Percentiles rank a stretch among this genome's conserved stretches.
Evolutionary conservation across 768 basidiomycete genomes (phyloP).

Genomic region (Naganishia vaughanmartiniae): DNA sequence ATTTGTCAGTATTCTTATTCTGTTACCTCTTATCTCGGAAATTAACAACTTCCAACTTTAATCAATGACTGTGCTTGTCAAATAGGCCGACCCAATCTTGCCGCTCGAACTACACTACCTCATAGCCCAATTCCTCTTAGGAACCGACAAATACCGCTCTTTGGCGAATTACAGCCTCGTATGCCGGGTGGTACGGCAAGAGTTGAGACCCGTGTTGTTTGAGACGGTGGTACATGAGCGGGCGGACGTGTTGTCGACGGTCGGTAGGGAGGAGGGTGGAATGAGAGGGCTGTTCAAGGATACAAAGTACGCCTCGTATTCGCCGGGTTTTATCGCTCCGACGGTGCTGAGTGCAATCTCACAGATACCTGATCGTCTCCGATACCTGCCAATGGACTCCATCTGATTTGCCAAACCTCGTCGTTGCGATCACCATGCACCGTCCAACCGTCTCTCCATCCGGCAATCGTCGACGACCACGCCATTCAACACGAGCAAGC

Average conservation of each 20-base stretch:
- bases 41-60: too few species aligned
- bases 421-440: neutral
- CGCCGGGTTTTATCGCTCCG: neutral
- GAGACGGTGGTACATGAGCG: neutral
- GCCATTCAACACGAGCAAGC: neutral
- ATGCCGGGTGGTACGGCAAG: neutral
- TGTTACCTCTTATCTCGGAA: too few species aligned
- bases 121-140: neutral
- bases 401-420: neutral
- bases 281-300: neutral
- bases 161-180: neutral
- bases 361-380: neutral
- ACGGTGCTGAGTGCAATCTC: too few species aligned
- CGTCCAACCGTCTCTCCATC: neutral
- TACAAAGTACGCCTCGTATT: neutral
- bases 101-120: neutral
- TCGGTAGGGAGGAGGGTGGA: neutral
- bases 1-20: too few species aligned
- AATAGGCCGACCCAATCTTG: neutral
- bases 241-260: neutral
- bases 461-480: too few species aligned
- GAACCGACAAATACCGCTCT: neutral
- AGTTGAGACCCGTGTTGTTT: neutral
- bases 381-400: neutral
- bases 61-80: too few species aligned